Evolutionary conservation across 371 early-diverging fungal species (phyloP), one percentile per base, ranked within the genome.

Genomic region (Homolaphlyctis polyrhiza): DNA sequence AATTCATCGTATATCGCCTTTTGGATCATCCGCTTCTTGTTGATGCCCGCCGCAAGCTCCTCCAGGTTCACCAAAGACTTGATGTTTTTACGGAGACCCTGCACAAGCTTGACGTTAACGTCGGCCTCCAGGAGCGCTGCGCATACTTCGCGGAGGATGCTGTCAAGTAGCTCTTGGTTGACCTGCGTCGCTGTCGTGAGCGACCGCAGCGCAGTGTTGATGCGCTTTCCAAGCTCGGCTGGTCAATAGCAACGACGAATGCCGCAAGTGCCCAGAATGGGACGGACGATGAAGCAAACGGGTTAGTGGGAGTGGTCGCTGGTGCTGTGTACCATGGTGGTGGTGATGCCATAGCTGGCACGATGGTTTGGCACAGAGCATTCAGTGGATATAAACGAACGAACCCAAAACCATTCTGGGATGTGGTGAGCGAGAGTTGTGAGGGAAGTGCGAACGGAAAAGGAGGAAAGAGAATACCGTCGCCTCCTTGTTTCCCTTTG

Each of bases 1-100:
- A 99, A 85, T 68, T 94, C 96, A 65, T 99, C 97, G 85, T 93
- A 93, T 11, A 99, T 95, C 36, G 95, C 92, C 82, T 92, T 96
- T 70, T 98, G 91, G 55, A 97, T 89, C 35, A 94, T 74, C 51
- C 89, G 82, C 66, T 89, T 88, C 74, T 94, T 94, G 76, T 95
- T 94, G 45, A 86, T 77, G 32, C 89, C 86, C 45, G 84, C 70
- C 14, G 94, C 89, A 30, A 94, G 76, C 58, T 91, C 90, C 11
- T 93, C 89, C 45, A 95, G 71, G 71, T 90, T 89, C 35, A 96
- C 89, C 35, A 78, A 82, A 45, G 82, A 80, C 66, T 93, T 93
- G 49, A 99, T 89, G 67, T 97, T 94, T 43, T 82, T 83, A 61
- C 96, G 88, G 47, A 99, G 81, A 57, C 85, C 72, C 60, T 87